phyloP scores from a whole-genome alignment of 371 early-diverging fungal species.

The Actinomortierella ambigua region DNA sequence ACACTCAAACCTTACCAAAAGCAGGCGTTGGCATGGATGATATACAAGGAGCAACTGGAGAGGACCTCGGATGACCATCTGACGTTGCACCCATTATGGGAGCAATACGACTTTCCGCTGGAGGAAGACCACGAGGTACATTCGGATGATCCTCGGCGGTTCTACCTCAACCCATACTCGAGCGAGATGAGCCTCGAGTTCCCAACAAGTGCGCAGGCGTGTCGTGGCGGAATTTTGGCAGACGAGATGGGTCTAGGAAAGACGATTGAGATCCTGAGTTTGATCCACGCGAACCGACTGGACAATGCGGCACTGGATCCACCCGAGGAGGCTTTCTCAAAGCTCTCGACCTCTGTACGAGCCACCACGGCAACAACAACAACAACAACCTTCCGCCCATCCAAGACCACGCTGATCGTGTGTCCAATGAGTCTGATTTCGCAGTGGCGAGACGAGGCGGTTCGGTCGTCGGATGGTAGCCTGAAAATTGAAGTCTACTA shows the following conservation, averaged over 20 bases:
- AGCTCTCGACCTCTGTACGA: constrained; percentile 21
- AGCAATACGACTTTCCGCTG: constrained; percentile 56
- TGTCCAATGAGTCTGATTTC: constrained; percentile 75
- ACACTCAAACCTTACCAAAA: constrained; percentile 69
- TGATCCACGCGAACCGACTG: constrained; percentile 66
- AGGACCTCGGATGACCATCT: constrained; percentile 38
- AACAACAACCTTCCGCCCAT: too few relatives aligned
- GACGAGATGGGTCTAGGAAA: constrained; percentile 93
- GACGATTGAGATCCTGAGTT: constrained; percentile 82
- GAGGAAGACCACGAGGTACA: constrained; percentile 32
- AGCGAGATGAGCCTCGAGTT: constrained; percentile 62
- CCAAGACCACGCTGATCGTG: constrained; percentile 57
- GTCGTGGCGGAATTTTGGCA: constrained; percentile 76
- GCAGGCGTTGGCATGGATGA: constrained; percentile 68
- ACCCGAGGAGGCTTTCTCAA: constrained; percentile 26
- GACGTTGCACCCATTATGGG: constrained; percentile 70
- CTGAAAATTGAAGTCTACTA: constrained; percentile 62
- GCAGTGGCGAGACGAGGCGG: constrained; percentile 76
- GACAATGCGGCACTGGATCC: constrained; percentile 17
- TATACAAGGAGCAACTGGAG: constrained; percentile 53
- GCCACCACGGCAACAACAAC: neutral
- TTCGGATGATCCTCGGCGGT: constrained; percentile 29
- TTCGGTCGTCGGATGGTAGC: constrained; percentile 52
- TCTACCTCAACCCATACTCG: constrained; percentile 70
- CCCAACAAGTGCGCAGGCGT: constrained; percentile 55